Base-by-base conservation (phyloP, 106 monocot species). In the Triglochin maritima region DNA sequence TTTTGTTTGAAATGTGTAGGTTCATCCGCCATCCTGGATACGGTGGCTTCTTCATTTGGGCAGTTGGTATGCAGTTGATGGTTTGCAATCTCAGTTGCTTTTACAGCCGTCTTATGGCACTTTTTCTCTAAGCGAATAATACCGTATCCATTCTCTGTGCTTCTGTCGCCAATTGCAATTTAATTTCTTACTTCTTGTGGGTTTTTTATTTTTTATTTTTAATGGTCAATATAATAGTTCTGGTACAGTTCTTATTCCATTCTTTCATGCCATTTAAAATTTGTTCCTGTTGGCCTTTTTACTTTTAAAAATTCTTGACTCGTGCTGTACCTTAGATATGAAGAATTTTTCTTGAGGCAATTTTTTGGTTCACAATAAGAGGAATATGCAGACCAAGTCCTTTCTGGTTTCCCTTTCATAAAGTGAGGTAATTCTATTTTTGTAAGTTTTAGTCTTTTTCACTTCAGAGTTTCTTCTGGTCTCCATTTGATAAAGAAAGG, bases 301-400 rank as follows among this genome's bases (percentile, higher is more conserved):
- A 5, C 2, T 7, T 59, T 47, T 12, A 4, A n/a, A n/a, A 59
- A 15, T 68, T 58, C 50, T 66, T 54, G 9, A 47, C n/a, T 7
- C 6, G 17, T 17, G 15, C 17, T 59, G 5, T 59, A 17, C 7
- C 17, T 3, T 15, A 66, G 98, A 79, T 99, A 99, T 65, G 92
- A 99, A 71, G 92, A 92, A 52, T 92, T 84, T 76, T 92, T 99
- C 75, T 72, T 99, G 79, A 88, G 73, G 74, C 86, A 92, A 80
- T 92, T 99, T 57, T 99, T 99, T 71, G 98, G 98, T 8, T 45
- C 56, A 9, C 71, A 74, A 16, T 99, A 99, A 44, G 63, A 62
- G 2, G 88, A 89, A 63, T 99, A 99, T 77, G 88, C 84, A 49
- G 60, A 44, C 29, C 56, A 51, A 59, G 84, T 92, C 44, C 86